phyloP scores from a whole-genome alignment of 257 asterid genomes.

The Echium plantagineum region DNA sequence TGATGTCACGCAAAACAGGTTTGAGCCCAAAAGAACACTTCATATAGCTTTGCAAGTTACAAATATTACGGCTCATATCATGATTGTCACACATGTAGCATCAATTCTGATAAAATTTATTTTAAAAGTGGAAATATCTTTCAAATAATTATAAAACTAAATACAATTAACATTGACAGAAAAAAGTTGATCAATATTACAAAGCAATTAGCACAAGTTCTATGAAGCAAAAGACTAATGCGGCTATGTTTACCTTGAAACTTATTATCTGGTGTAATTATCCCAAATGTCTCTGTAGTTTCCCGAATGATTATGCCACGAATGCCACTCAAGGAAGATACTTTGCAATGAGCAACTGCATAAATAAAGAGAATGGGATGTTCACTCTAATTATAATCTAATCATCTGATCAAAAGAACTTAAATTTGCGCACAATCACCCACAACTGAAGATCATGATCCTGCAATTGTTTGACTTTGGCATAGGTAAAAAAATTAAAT shows the following conservation, averaged over 20 bases:
- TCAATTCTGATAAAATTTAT: too few species aligned
- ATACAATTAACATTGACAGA: not conserved
- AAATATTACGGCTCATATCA: too few species aligned
- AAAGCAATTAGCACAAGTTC: not conserved
- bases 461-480: not conserved
- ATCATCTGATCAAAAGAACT: not conserved
- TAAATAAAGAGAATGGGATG: slow-evolving; percentile 6
- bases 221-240: not conserved
- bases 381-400: too few species aligned
- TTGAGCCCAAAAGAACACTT: not conserved
- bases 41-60: not conserved
- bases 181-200: not conserved
- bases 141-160: not conserved
- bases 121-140: too few species aligned
- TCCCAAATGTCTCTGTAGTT: slow-evolving; percentile 81
- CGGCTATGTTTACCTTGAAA: slow-evolving; percentile 46
- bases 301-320: slow-evolving; percentile 77
- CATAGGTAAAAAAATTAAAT: not conserved
- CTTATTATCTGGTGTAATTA: slow-evolving; percentile 62
- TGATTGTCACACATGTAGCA: too few species aligned
- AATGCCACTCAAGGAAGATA: slow-evolving; percentile 38
- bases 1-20: not conserved
- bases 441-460: not conserved
- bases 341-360: slow-evolving; percentile 65
- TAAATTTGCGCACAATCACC: not conserved